Percentiles rank a stretch among this genome's conserved stretches.
Conservation (phyloP, 2,329 filamentous ascomycete species). For the Beauveria medogensis region DNA sequence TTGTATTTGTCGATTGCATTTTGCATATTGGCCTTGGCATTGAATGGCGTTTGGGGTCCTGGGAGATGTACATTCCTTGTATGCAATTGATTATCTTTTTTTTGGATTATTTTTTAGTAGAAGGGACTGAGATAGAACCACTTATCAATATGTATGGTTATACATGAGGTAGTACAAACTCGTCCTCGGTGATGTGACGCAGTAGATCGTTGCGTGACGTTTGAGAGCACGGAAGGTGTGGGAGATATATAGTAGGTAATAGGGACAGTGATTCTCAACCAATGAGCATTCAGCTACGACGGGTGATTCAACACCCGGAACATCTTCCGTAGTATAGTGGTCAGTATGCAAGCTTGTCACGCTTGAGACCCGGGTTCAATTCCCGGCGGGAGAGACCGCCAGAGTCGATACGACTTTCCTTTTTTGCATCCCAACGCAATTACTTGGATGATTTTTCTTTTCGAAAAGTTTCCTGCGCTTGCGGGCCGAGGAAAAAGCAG, state of each 20-base stretch:
- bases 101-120: no score
- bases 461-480: no score
- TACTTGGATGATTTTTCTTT: neutral
- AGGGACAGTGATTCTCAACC: neutral
- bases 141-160: no score
- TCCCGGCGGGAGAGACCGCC: slow-evolving; percentile 8
- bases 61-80: no score
- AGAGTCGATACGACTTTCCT: slow-evolving; percentile 4
- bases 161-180: neutral
- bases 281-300: slow-evolving; percentile 11
- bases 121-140: no score
- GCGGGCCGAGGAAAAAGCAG: no score
- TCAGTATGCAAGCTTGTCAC: slow-evolving; percentile 6
- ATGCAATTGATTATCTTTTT: no score
- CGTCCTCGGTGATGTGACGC: neutral
- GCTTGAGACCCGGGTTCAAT: slow-evolving; percentile 6
- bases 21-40: neutral
- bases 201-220: no score
- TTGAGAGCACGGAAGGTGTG: no score
- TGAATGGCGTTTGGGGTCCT: no score
- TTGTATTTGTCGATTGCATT: neutral
- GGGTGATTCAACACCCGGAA: slow-evolving; percentile 1
- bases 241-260: neutral
- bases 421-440: neutral
- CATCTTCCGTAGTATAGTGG: slow-evolving; percentile 7